A percentile compares a stretch with the other conserved stretches of the same genome.
phyloP scores from a whole-genome alignment of 2,329 filamentous ascomycete species.

The Arachnopeziza araneosa region DNA sequence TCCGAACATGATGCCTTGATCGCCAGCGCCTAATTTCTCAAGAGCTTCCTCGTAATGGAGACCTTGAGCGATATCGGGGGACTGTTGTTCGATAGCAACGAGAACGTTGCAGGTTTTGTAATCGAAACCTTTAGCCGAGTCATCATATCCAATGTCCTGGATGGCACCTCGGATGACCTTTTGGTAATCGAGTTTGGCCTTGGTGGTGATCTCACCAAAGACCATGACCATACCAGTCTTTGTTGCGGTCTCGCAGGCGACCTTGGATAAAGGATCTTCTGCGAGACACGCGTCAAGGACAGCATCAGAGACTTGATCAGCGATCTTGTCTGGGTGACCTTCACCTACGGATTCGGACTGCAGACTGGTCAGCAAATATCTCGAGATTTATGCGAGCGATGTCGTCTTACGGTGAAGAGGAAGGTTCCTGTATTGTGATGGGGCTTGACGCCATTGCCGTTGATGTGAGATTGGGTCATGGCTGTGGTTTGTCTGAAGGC shows the following conservation, averaged over 20 bases:
- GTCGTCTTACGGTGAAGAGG: constrained; percentile 66
- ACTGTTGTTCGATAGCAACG: constrained; percentile 98
- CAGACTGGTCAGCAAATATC: constrained; percentile 10
- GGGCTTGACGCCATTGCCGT: constrained; percentile 35
- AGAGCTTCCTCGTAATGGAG: constrained; percentile 97
- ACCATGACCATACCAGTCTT: constrained; percentile 99
- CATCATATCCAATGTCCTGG: constrained; percentile 98
- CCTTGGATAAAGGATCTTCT: constrained; percentile 95
- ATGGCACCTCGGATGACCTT: constrained; percentile 90
- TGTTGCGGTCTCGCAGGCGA: constrained; percentile 98
- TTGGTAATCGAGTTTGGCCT: constrained; percentile 94
- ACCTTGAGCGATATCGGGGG: constrained; percentile 96
- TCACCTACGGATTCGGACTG: constrained; percentile 84
- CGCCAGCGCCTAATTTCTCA: constrained; percentile 96
- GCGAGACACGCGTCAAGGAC: constrained; percentile 95
- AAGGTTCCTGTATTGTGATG: constrained; percentile 64
- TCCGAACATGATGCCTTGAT: constrained; percentile 99
- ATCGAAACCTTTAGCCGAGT: constrained; percentile 96
- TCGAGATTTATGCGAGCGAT: neutral
- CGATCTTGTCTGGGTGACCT: constrained; percentile 94
- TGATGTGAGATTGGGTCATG: constrained; percentile 49
- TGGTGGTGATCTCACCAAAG: constrained; percentile 97
- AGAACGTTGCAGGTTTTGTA: constrained; percentile 99
- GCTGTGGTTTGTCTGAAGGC: constrained; percentile 25
- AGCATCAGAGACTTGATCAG: constrained; percentile 96